Conservation (phyloP, 768 basidiomycete genomes). For the Collybiopsis confluens region DNA sequence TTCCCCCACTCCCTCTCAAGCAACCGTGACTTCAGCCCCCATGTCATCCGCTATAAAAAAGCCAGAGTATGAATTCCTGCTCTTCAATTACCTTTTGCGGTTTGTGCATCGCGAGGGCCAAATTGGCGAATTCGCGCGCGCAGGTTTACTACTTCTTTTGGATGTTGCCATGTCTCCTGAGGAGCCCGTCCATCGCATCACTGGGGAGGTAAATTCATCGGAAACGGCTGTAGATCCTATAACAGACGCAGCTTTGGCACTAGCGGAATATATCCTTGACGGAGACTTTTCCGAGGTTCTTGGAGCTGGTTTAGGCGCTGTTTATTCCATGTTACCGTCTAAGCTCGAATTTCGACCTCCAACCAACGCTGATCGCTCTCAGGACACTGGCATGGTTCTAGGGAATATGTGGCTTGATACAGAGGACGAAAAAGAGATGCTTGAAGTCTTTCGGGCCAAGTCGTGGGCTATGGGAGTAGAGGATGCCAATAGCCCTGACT, state of each 20-base stretch:
- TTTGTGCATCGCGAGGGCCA: conserved; percentile 93
- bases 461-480: conserved; percentile 66
- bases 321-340: conserved; percentile 86
- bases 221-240: conserved; percentile 55
- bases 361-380: conserved; percentile 29
- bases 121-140: conserved; percentile 90
- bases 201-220: conserved; percentile 31
- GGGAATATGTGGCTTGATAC: conserved; percentile 56
- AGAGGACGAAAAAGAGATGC: conserved; percentile 51
- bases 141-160: conserved; percentile 90
- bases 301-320: conserved; percentile 87
- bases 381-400: conserved; percentile 63
- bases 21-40: conserved; percentile 49
- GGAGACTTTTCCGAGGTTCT: conserved; percentile 99
- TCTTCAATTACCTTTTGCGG: conserved; percentile 93
- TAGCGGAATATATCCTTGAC: conserved; percentile 91
- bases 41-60: conserved; percentile 46
- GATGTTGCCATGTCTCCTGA: conserved; percentile 92
- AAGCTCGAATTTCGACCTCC: conserved; percentile 71
- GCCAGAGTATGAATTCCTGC: conserved; percentile 89
- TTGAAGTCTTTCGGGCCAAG: conserved; percentile 45
- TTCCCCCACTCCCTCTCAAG: conserved; percentile 63
- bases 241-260: conserved; percentile 77
- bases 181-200: conserved; percentile 39
- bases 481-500: conserved; percentile 68